These are phyloP conservation scores for Sphaerulina musiva DNA, from an alignment of 2,329 filamentous ascomycete genomes.

Conservation along the genomic window DNA sequence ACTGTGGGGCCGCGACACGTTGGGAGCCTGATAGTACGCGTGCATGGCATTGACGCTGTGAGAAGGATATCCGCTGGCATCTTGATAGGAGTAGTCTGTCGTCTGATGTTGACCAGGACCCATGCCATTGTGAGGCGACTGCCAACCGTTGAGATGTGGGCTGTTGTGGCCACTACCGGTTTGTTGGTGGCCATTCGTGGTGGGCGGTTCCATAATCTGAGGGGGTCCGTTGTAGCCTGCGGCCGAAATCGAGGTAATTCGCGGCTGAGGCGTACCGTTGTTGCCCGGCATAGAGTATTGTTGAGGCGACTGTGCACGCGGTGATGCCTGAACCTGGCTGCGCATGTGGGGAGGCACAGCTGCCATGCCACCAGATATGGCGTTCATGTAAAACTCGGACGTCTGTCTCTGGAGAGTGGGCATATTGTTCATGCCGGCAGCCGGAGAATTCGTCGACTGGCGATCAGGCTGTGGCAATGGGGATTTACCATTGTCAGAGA, in stretches of 20 bases:
- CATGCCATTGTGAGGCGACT: conserved; percentile 70
- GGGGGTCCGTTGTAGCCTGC: conserved; percentile 65
- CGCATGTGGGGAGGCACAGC: conserved; percentile 73
- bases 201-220: conserved; percentile 73
- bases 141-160: conserved; percentile 83
- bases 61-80: conserved; percentile 34
- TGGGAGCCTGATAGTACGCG: conserved; percentile 67
- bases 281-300: conserved; percentile 53
- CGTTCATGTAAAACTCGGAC: conserved; percentile 72
- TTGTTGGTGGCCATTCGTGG: conserved; percentile 69
- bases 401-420: conserved; percentile 58
- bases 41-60: conserved; percentile 54
- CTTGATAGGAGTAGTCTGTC: conserved; percentile 73
- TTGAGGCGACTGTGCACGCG: conserved; percentile 56
- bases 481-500: conserved; percentile 61
- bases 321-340: conserved; percentile 63
- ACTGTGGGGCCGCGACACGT: conserved; percentile 65
- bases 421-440: conserved; percentile 64
- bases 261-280: conserved; percentile 41
- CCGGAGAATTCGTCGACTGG: conserved; percentile 71
- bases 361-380: conserved; percentile 50
- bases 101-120: conserved; percentile 58
- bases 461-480: conserved; percentile 75
- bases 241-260: conserved; percentile 74
- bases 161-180: conserved; percentile 70